Percentiles rank a stretch among this genome's conserved stretches.
These are phyloP conservation scores for Lentinula lateritia DNA, from an alignment of 768 basidiomycete genomes.

Conservation along the genomic window DNA sequence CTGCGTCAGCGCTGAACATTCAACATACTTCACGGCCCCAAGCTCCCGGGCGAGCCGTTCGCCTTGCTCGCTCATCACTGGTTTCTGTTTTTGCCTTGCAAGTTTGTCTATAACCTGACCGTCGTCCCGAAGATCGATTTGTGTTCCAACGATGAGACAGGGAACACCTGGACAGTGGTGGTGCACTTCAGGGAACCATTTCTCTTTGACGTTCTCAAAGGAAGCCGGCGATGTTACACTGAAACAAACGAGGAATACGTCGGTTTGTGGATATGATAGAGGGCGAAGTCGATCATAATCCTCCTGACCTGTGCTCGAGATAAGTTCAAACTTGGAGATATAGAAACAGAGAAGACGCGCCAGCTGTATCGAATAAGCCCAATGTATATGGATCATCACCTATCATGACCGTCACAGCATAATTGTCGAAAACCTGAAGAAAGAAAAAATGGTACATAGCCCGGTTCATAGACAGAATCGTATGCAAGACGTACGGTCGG, in stretches of 20 bases:
- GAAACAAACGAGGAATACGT: conserved; percentile 99
- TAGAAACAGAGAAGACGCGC: conserved; percentile 42
- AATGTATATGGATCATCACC: conserved; percentile 99
- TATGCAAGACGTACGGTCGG: conserved; percentile 69
- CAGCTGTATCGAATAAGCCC: conserved; percentile 97
- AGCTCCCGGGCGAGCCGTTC: conserved; percentile 95
- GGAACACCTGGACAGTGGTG: conserved; percentile 99
- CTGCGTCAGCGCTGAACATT: conserved; percentile 98
- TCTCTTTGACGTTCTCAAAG: conserved; percentile 99
- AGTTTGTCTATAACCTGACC: conserved; percentile 91
- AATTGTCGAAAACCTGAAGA: conserved; percentile 87
- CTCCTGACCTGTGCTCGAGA: conserved; percentile 74
- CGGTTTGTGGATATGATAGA: conserved; percentile 98
- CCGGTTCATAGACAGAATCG: conserved; percentile 16
- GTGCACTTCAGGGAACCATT: conserved; percentile 99
- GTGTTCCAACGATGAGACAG: conserved; percentile 98
- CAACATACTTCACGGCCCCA: conserved; percentile 98
- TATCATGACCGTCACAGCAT: conserved; percentile 99
- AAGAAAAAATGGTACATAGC: conserved; percentile 11
- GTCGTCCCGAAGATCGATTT: conserved; percentile 96
- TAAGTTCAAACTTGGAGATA: conserved; percentile 1
- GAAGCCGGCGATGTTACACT: conserved; percentile 97
- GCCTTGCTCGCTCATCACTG: conserved; percentile 82
- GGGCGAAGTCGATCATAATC: conserved; percentile 99
- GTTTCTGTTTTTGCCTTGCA: conserved; percentile 92